phyloP scores from a whole-genome alignment of 176 grass and related monocot genomes.

The Phoenix roebelenii region DNA sequence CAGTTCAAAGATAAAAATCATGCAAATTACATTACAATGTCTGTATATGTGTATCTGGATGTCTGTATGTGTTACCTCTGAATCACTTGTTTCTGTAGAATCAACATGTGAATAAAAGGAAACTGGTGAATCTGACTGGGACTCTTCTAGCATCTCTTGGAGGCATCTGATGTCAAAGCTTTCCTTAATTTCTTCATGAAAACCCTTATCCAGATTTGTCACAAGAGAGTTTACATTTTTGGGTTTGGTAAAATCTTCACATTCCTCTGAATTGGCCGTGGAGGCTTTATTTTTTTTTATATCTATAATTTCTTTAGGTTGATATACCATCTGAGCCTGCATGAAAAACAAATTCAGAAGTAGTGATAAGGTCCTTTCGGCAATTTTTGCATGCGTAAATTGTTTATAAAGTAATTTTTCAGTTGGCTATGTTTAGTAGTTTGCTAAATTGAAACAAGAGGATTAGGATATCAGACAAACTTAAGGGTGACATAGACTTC shows the following conservation, averaged over 20 bases:
- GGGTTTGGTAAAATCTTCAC: constrained; percentile 27
- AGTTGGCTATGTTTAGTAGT: too few relatives aligned
- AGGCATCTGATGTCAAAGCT: constrained; percentile 80
- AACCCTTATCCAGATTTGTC: constrained; percentile 25
- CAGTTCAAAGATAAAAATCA: background rate
- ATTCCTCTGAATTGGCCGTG: constrained; percentile 15
- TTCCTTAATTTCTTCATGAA: constrained; percentile 48
- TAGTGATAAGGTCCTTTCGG: constrained; percentile 9
- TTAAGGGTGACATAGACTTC: too few relatives aligned
- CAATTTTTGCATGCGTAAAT: background rate
- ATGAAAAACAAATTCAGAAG: constrained; percentile 16
- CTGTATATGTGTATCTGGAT: constrained; percentile 1
- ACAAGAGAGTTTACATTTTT: constrained; percentile 30
- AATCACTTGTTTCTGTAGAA: constrained; percentile 51
- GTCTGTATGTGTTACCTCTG: constrained; percentile 36
- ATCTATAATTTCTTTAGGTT: constrained; percentile 10
- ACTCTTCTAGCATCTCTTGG: constrained; percentile 88
- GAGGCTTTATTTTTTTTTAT: constrained; percentile 19
- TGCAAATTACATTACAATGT: background rate
- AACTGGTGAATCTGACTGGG: constrained; percentile 60
- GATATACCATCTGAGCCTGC: constrained; percentile 29
- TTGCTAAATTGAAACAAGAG: too few relatives aligned
- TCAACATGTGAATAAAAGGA: constrained; percentile 64
- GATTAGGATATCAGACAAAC: too few relatives aligned
- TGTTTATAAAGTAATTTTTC: too few relatives aligned